These are phyloP conservation scores for Annona squamosa DNA, from an alignment of 164 flowering plant species.

Conservation along the genomic window DNA sequence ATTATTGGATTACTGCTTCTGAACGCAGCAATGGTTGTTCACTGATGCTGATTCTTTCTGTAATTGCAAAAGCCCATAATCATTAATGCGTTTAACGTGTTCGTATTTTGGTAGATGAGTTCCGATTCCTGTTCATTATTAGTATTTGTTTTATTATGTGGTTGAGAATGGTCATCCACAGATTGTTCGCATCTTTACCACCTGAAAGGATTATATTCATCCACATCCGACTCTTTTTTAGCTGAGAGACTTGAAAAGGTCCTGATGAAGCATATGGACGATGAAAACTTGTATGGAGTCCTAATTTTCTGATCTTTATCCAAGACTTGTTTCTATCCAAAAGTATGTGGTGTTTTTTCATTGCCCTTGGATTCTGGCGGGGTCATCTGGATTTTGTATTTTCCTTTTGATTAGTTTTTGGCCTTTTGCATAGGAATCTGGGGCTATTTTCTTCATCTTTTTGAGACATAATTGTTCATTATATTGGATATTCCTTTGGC, in stretches of 20 bases:
- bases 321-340: background rate
- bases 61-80: too few species aligned
- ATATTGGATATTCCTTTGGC: background rate
- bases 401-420: background rate
- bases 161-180: background rate
- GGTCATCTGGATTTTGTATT: background rate
- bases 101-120: background rate
- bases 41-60: too few species aligned
- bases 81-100: background rate
- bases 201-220: background rate
- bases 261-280: background rate
- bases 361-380: background rate
- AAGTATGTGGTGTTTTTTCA: background rate
- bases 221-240: background rate
- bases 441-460: background rate
- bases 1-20: too few species aligned
- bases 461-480: background rate
- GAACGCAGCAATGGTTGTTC: too few species aligned
- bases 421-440: background rate
- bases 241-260: background rate
- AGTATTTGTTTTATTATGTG: background rate
- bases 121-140: background rate
- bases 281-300: background rate
- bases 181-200: background rate
- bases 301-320: background rate